These are phyloP conservation scores for Suillus tomentosus DNA, from an alignment of 768 basidiomycete species.

Conservation along the genomic window DNA sequence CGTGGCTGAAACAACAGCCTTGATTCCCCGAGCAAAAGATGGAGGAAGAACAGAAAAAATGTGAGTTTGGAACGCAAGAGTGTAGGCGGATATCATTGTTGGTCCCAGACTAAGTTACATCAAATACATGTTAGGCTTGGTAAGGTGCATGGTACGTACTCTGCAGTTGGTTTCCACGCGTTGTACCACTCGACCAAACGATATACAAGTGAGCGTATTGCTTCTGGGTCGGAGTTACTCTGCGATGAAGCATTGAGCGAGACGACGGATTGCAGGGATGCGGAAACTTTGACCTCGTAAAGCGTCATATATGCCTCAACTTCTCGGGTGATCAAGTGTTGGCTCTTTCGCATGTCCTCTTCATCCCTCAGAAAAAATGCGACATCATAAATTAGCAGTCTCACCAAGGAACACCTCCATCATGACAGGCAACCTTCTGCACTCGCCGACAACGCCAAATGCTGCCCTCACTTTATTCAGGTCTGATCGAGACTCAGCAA, in stretches of 20 bases:
- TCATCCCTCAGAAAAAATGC: neutral
- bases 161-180: slow-evolving; percentile 69
- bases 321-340: slow-evolving; percentile 61
- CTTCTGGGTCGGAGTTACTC: slow-evolving; percentile 47
- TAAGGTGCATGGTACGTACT: slow-evolving; percentile 44
- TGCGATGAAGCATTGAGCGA: slow-evolving; percentile 25
- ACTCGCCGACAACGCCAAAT: slow-evolving; percentile 58
- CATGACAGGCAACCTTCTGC: slow-evolving; percentile 60
- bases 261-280: slow-evolving; percentile 6
- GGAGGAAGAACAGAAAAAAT: slow-evolving; percentile 73
- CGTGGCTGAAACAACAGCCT: slow-evolving; percentile 61
- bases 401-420: slow-evolving; percentile 74
- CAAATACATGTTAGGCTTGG: slow-evolving; percentile 14
- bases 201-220: slow-evolving; percentile 56
- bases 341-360: slow-evolving; percentile 68
- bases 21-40: slow-evolving; percentile 68
- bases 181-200: slow-evolving; percentile 72
- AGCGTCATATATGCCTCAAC: slow-evolving; percentile 56
- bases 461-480: slow-evolving; percentile 52
- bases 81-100: slow-evolving; percentile 62
- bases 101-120: slow-evolving; percentile 51
- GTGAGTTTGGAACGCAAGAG: slow-evolving; percentile 70
- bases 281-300: slow-evolving; percentile 53
- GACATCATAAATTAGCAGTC: slow-evolving; percentile 20
- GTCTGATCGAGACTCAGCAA: slow-evolving; percentile 37